phyloP scores from a whole-genome alignment of 2,329 filamentous ascomycete genomes.

The Lachnellula willkommii region DNA sequence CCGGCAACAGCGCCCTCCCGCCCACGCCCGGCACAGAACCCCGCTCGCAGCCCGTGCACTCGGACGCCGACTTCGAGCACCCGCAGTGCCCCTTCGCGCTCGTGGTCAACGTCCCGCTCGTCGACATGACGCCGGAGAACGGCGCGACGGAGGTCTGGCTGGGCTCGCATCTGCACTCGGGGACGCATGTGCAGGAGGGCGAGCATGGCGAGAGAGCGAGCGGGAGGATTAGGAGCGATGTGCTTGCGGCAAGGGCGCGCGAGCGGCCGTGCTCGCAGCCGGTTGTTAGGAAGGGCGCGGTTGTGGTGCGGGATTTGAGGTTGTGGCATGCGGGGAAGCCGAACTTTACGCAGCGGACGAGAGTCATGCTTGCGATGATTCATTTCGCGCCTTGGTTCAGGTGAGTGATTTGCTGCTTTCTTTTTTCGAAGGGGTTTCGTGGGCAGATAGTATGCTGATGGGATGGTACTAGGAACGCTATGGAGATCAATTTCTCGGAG shows the following conservation, averaged over 20 bases:
- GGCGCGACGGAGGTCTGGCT: slow-evolving; percentile 36
- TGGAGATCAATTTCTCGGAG: slow-evolving; percentile 50
- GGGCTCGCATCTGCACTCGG: slow-evolving; percentile 28
- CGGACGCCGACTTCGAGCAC: slow-evolving; percentile 54
- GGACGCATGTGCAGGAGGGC: slow-evolving; percentile 10
- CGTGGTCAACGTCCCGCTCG: slow-evolving; percentile 34
- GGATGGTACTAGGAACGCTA: slow-evolving; percentile 40
- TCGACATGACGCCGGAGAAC: slow-evolving; percentile 31
- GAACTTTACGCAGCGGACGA: slow-evolving; percentile 42
- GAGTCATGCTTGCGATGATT: slow-evolving; percentile 53
- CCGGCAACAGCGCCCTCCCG: slow-evolving; percentile 53
- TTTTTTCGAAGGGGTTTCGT: not conserved
- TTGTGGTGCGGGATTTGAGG: slow-evolving; percentile 54
- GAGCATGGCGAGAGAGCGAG: slow-evolving; percentile 50
- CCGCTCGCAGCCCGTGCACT: slow-evolving; percentile 51
- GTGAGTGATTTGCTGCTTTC: not conserved
- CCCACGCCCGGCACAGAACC: slow-evolving; percentile 36
- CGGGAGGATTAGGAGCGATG: slow-evolving; percentile 42
- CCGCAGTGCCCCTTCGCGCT: slow-evolving; percentile 40
- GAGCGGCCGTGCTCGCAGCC: slow-evolving; percentile 44
- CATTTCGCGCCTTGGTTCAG: slow-evolving; percentile 22
- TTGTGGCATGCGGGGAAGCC: slow-evolving; percentile 61
- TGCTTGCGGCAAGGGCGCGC: slow-evolving; percentile 34
- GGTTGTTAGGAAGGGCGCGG: slow-evolving; percentile 45
- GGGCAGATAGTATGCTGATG: not conserved